Conservation (phyloP, 73 alveolate genomes). For the Paramecium octaurelia region DNA sequence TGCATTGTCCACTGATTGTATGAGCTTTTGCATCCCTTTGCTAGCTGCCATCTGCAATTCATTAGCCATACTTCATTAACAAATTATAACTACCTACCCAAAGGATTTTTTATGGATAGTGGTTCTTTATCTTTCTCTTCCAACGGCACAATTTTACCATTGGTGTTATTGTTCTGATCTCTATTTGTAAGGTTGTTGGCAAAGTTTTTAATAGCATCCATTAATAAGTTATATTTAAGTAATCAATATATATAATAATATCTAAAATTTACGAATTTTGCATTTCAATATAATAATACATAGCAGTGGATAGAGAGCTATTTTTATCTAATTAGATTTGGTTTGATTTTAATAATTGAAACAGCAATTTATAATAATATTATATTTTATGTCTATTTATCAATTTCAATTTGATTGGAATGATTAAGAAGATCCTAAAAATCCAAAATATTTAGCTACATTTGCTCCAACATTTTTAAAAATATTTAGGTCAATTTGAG, state of each 20-base stretch:
- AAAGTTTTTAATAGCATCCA: constrained; percentile 14
- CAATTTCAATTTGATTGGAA: not conserved
- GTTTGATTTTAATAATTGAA: no score
- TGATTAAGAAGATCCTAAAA: not conserved
- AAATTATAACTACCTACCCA: not conserved
- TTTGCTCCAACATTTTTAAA: not conserved
- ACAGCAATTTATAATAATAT: not conserved
- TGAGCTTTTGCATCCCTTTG: not conserved
- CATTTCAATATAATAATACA: not conserved
- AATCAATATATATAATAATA: not conserved
- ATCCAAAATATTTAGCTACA: not conserved
- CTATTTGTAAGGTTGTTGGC: not conserved
- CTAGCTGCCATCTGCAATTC: not conserved
- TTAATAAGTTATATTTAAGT: not conserved
- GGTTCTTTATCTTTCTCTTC: constrained; percentile 3
- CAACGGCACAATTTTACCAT: not conserved
- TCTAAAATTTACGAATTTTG: no score
- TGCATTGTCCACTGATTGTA: not conserved
- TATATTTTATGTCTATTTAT: not conserved
- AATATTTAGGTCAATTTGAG: not conserved
- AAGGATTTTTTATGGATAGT: not conserved
- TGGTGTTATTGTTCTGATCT: not conserved
- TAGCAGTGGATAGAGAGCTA: no score
- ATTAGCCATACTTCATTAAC: not conserved
- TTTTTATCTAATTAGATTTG: no score